These are phyloP conservation scores for Leptographium lundbergii DNA, from an alignment of 2,329 filamentous ascomycete genomes.

Conservation along the genomic window DNA sequence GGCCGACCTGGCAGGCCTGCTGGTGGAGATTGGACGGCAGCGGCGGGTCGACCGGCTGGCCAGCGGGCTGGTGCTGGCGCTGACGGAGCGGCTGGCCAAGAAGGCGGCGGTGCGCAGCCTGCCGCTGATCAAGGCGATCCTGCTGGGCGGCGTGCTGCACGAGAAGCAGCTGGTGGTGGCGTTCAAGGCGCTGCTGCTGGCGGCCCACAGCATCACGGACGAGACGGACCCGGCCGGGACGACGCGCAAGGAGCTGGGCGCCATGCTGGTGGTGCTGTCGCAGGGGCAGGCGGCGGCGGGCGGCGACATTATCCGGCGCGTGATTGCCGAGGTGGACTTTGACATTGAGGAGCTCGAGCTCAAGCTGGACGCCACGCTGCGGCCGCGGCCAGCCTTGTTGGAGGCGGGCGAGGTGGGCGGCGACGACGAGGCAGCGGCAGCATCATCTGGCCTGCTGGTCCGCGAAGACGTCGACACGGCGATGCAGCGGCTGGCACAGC, in stretches of 20 bases:
- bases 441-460: not conserved
- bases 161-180: slow-evolving; percentile 51
- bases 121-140: slow-evolving; percentile 45
- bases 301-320: slow-evolving; percentile 52
- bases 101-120: slow-evolving; percentile 46
- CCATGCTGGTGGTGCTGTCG: slow-evolving; percentile 53
- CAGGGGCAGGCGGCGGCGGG: slow-evolving; percentile 45
- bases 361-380: slow-evolving; percentile 58
- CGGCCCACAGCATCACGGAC: slow-evolving; percentile 44
- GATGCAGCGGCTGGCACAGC: slow-evolving; percentile 24
- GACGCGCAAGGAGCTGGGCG: slow-evolving; percentile 51
- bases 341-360: slow-evolving; percentile 66
- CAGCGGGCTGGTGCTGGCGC: slow-evolving; percentile 56
- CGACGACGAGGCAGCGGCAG: not conserved
- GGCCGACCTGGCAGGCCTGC: slow-evolving; percentile 42
- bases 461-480: slow-evolving; percentile 11
- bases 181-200: slow-evolving; percentile 51
- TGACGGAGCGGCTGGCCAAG: slow-evolving; percentile 48
- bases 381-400: slow-evolving; percentile 32
- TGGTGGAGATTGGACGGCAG: slow-evolving; percentile 49
- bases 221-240: slow-evolving; percentile 39
- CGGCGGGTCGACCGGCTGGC: slow-evolving; percentile 59
- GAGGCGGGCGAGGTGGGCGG: slow-evolving; percentile 26
- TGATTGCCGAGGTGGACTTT: slow-evolving; percentile 53
- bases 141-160: slow-evolving; percentile 47